Base-by-base conservation (phyloP, 495 filamentous ascomycete species). In the Podospora tetraspora region DNA sequence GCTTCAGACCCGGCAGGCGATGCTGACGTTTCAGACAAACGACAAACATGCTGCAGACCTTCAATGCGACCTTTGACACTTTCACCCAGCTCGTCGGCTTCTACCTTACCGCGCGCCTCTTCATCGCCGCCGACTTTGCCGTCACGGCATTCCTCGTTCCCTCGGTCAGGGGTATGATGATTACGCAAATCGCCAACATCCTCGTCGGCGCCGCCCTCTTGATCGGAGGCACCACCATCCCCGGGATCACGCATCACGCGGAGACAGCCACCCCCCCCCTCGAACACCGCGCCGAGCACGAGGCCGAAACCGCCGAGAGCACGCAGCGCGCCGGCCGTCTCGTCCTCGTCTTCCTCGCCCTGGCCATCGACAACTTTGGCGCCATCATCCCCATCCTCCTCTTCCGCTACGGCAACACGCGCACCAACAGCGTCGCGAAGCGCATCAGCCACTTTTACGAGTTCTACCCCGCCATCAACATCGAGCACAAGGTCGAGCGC, bases 401-500 rank as follows among this genome's bases (percentile, higher is more conserved):
- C 25, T 75, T 82, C 27, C 72, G 74, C 24, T 70, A 63, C 23
- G 27, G 62, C 16, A 72, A 71, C 62, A 60, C 70, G 23, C 56
- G 71, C 56, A 63, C 68, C 30, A 70, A 43, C 60, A 23, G 63
- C 32, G 22, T 79, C 3, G 69, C 60, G 16, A 66, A 37, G 0
- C 79, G 77, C 68, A 27, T 80, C 2, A 74, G 76, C n/a, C 71
- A 73, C 34, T 70, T 69, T 5, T 87, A 86, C 68, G 85, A 87
- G 66, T 88, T 87, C 75, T 83, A 79, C 52, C 86, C 86, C 27
- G 82, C 82, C n/a, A 75, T 84, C 25, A 88, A 87, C 70, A 88
- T 89, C 70, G 86, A 89, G 75, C 86, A 88, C 71, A 82, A 82
- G 63, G 83, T 82, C 57, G 86, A 87, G 70, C 74, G 86, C n/a